Evolutionary conservation across 2,329 filamentous ascomycete genomes (phyloP), one percentile per base, ranked within the genome.

Genomic region (Fusarium gaditjirri): DNA sequence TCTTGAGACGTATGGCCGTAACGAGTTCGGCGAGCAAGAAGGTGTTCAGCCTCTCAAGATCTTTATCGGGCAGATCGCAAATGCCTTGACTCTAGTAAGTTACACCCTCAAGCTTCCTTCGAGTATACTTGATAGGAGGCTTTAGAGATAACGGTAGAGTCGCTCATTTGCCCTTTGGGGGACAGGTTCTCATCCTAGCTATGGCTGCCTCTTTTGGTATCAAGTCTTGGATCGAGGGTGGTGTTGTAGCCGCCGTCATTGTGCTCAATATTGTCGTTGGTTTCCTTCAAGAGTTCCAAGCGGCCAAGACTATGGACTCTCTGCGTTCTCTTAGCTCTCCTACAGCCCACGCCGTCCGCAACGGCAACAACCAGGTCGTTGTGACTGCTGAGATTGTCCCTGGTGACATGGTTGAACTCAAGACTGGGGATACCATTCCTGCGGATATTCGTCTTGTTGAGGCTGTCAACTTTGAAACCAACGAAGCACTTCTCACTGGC

Each of bases 401-500:
- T 27, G 90, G 89, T 35, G 89, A 91, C 64, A 81, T 91, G 67
- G 86, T 86, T 36, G 81, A 84, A 56, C 80, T 86, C 75, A 87
- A 83, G 79, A 87, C 84, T 4, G 89, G 89, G 47, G 88, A 90
- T 70, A 89, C 88, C n/a, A 84, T 91, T 29, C 89, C 89, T 25
- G 89, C 89, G 8, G 89, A 91, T 73, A 78, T 91, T 11, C 84
- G 88, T 55, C 76, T 87, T 5, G 74, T 90, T 41, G 87, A 90
- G 69, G 86, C 84, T 29, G 86, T 92, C 82, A 93, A 93, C 79
- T 86, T 91, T 44, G 90, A 91, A 73, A 91, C 89, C 70, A 91
- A 94, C 68, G 89, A 91, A 78, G 88, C 89, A 3, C 83, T 90
- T 25, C 84, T 91, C 17, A 92, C 90, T 4, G 90, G 90, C 53